Percentiles rank a stretch among this genome's conserved stretches.
phyloP scores from a whole-genome alignment of 306 rosid species.

The Crotalaria pallida region DNA sequence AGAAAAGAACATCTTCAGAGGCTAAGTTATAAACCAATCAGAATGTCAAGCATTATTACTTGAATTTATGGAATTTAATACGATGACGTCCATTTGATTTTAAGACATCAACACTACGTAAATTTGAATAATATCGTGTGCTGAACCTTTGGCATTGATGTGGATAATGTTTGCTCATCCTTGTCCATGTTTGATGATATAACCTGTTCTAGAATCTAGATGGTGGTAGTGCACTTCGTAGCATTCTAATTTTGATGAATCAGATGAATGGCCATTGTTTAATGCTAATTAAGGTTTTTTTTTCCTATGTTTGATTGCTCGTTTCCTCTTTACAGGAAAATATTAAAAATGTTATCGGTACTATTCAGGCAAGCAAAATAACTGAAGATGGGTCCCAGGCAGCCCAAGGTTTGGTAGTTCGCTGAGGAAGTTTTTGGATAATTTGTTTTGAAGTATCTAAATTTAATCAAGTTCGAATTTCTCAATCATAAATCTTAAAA shows the following conservation, averaged over 20 bases:
- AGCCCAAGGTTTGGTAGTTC: slow-evolving; percentile 63
- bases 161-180: neutral
- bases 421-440: slow-evolving; percentile 32
- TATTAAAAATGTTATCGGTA: slow-evolving; percentile 60
- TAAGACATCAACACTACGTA: neutral
- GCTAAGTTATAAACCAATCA: neutral
- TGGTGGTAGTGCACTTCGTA: neutral
- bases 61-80: neutral
- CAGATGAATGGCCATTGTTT: neutral
- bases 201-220: neutral
- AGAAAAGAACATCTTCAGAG: neutral
- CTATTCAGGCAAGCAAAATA: slow-evolving; percentile 68
- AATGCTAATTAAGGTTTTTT: neutral
- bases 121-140: neutral
- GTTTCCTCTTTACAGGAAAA: slow-evolving; percentile 51
- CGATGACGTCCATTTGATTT: neutral
- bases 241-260: neutral
- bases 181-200: neutral
- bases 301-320: neutral
- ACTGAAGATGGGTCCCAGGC: slow-evolving; percentile 71
- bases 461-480: slow-evolving; percentile 1
- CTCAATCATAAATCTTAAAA: neutral
- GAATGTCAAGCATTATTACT: neutral
- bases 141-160: neutral
- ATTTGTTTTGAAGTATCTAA: slow-evolving; percentile 20